Conservation (phyloP, 495 filamentous ascomycete genomes). For the Penicillium bovifimosum region DNA sequence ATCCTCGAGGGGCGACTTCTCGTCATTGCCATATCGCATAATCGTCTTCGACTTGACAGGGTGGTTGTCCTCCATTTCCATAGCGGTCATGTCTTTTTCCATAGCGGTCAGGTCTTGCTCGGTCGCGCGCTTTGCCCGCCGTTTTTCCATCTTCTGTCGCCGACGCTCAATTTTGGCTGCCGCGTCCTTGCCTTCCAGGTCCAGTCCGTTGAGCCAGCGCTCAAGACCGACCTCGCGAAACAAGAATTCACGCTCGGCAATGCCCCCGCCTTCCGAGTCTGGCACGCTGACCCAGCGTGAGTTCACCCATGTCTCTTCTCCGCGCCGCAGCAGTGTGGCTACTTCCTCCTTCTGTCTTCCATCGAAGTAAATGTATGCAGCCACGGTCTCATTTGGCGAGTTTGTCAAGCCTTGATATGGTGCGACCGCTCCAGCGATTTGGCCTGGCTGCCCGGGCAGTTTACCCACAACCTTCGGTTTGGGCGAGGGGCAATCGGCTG, state of each 20-base stretch:
- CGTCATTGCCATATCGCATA: constrained; percentile 71
- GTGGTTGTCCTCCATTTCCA: constrained; percentile 46
- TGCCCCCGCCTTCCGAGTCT: constrained; percentile 81
- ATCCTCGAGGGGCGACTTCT: constrained; percentile 64
- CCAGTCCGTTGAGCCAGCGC: constrained; percentile 89
- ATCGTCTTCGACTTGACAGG: constrained; percentile 50
- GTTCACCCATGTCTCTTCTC: constrained; percentile 98
- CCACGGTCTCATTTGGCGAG: constrained; percentile 90
- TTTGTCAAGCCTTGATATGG: constrained; percentile 86
- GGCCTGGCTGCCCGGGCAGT: constrained; percentile 53
- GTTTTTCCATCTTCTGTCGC: constrained; percentile 82
- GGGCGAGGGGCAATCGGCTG: constrained; percentile 64
- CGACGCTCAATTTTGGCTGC: constrained; percentile 85
- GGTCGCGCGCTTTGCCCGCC: constrained; percentile 60
- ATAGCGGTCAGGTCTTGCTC: constrained; percentile 40
- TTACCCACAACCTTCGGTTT: constrained; percentile 72
- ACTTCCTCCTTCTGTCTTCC: constrained; percentile 94
- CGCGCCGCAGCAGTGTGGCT: constrained; percentile 83
- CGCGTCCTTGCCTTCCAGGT: constrained; percentile 81
- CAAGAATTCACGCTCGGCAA: constrained; percentile 94
- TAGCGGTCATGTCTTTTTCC: constrained; percentile 44
- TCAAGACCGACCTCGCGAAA: constrained; percentile 97
- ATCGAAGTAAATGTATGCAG: constrained; percentile 99
- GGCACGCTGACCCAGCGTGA: constrained; percentile 96
- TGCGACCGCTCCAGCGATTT: constrained; percentile 53